Evolutionary conservation across 2,329 filamentous ascomycete species (phyloP), one percentile per base, ranked within the genome.

Genomic region (Fusarium odoratissimum): DNA sequence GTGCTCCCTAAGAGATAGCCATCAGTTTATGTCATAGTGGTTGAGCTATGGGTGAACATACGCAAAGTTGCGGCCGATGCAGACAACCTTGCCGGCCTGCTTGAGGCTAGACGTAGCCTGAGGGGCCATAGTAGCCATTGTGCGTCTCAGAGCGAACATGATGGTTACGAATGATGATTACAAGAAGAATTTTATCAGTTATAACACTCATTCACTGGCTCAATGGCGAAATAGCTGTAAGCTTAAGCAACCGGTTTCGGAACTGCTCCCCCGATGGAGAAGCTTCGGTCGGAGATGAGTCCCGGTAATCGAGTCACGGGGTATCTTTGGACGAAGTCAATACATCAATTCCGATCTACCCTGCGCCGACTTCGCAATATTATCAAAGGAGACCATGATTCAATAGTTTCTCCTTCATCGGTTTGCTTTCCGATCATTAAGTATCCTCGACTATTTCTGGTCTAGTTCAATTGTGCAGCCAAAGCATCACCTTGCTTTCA

Each of bases 31-130:
- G 13, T 57, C 51, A 55, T 57, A 5, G 54, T 30, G 42, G 38
- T 40, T 31, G 49, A 48, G 21, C 49, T 35, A 44, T 60, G 48
- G 58, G 49, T 48, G 52, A 66, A 46, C 92, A 81, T 83, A 96
- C 93, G 95, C 95, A 88, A 98, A 99, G 87, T 99, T 97, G 78
- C 96, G 90, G 76, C 95, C 94, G 80, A 98, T 97, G 84, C 95
- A 98, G 81, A 97, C 92, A 61, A 97, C 90, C 87, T 97, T 94
- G 70, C 88, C 86, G 30, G 89, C 89, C 58, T 86, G 84, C 78
- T 84, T 87, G 61, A 89, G 79, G 44, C 70, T 69, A 30, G 83
- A 82, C 48, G 83, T 82, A 45, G 85, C 84, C 74, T 83, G 80
- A 45, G 85, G 79, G 42, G 82, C 82, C 80, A 82, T 73, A 21